Base-by-base conservation (phyloP, 2,329 filamentous ascomycete genomes). In the Amauroascus niger region DNA sequence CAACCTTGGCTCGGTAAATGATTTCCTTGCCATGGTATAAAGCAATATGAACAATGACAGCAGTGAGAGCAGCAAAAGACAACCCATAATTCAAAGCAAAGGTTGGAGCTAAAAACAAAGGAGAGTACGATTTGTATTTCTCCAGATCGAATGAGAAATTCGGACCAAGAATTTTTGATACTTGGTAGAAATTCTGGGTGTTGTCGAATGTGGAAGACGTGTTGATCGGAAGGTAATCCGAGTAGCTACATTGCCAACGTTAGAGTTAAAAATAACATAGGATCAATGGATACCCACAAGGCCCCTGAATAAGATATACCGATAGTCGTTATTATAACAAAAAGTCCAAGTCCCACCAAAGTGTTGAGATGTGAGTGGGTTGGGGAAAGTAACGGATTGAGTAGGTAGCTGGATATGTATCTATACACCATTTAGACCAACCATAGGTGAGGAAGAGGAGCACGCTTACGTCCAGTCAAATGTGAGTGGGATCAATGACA, bases 331-430 rank as follows among this genome's bases (percentile, higher is more conserved):
- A 85, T 66, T 55, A 86, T 76, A 63, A 80, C 86, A 63, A 85
- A 87, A 1, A 77, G 26, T 1, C 84, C 73, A 26, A 87, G 78
- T 14, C 84, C 84, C 26, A 87, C 79, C 41, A 86, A 66, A 0
- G 82, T 86, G 63, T 88, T 88, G 55, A 81, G 82, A 58, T 87
- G 87, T 6, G 83, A 84, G 63, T 83, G 80, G 81, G 83, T 87
- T 4, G 84, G 84, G 2, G 83, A 79, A 46, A 87, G 83, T 33
- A 88, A 68, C 18, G 84, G 84, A 9, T 81, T 85, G 26, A 79
- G 79, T 49, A 85, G 74, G 57, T 80, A 88, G 44, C 83, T 85
- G 1, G 83, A 77, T 48, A 51, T 51, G 26, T 51, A 51, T 33
- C 49, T 51, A 43, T 1, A 1, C 6, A 26, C 6, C 20, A 28